Conservation (phyloP, 2,329 filamentous ascomycete genomes). For the Aspergillus caelatus region DNA sequence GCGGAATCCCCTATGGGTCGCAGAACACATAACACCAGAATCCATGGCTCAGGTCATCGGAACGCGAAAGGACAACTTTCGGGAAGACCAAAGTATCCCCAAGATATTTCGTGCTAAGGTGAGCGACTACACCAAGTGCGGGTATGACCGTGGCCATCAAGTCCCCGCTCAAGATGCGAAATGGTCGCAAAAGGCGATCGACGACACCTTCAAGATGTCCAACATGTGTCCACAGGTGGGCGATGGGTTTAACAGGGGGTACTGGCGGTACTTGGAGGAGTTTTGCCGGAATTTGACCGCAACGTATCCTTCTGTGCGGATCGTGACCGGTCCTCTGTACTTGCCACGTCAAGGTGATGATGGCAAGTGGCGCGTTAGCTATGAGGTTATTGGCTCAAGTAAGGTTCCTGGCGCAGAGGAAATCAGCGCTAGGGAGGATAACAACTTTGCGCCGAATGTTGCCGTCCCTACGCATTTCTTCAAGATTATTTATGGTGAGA, state of each 20-base stretch:
- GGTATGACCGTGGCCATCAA: slow-evolving; percentile 95
- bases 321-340: slow-evolving; percentile 93
- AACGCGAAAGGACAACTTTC: slow-evolving; percentile 81
- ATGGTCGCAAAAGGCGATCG: slow-evolving; percentile 92
- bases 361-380: slow-evolving; percentile 92
- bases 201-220: slow-evolving; percentile 87
- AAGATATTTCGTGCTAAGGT: slow-evolving; percentile 85
- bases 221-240: slow-evolving; percentile 99
- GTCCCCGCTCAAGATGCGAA: slow-evolving; percentile 95
- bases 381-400: slow-evolving; percentile 83
- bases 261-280: slow-evolving; percentile 98
- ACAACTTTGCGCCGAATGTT: slow-evolving; percentile 72
- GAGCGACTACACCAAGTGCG: slow-evolving; percentile 90
- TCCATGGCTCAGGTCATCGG: slow-evolving; percentile 75
- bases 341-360: slow-evolving; percentile 84
- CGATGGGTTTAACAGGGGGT: slow-evolving; percentile 97
- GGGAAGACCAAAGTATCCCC: slow-evolving; percentile 79
- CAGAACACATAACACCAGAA: slow-evolving; percentile 90
- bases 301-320: slow-evolving; percentile 81
- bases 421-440: slow-evolving; percentile 37
- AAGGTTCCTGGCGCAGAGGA: not conserved
- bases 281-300: slow-evolving; percentile 85
- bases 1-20: slow-evolving; percentile 91
- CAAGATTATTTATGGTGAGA: slow-evolving; percentile 97
- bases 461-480: slow-evolving; percentile 98